Conservation (phyloP, 148 eudicot genomes). For the Chenopodium album region DNA sequence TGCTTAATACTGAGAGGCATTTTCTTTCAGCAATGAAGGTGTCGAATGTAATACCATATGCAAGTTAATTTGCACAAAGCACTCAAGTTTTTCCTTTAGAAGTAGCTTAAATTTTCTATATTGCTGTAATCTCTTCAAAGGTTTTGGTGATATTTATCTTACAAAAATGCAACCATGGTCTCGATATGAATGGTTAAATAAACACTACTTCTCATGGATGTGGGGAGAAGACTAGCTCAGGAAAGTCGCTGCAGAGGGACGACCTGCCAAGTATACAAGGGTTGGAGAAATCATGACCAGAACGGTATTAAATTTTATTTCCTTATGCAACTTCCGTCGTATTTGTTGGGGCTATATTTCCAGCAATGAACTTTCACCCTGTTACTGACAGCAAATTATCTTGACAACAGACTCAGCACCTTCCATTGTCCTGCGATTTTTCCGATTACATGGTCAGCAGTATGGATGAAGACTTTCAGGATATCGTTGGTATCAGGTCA, state of each 20-base stretch:
- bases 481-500: conserved; percentile 83
- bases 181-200: not conserved
- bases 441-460: conserved; percentile 78
- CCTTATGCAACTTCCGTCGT: not conserved
- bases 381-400: not conserved
- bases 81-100: not conserved
- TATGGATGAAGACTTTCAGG: conserved; percentile 81
- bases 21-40: conserved; percentile 2
- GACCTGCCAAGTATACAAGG: conserved; percentile 56
- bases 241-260: conserved; percentile 64
- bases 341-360: not conserved
- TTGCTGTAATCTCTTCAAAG: not conserved
- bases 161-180: conserved; percentile 58
- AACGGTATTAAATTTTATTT: conserved; percentile 37
- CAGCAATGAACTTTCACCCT: not conserved
- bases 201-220: not conserved
- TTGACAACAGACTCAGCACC: conserved; percentile 69
- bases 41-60: not conserved
- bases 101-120: not conserved
- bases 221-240: conserved; percentile 54
- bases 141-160: not conserved
- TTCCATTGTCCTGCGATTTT: conserved; percentile 70
- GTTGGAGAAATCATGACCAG: conserved; percentile 83
- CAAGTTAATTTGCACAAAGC: not conserved
- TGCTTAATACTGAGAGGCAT: not conserved